Evolutionary conservation across 2,329 filamentous ascomycete species (phyloP).

Genomic region (Fusarium coicis): DNA sequence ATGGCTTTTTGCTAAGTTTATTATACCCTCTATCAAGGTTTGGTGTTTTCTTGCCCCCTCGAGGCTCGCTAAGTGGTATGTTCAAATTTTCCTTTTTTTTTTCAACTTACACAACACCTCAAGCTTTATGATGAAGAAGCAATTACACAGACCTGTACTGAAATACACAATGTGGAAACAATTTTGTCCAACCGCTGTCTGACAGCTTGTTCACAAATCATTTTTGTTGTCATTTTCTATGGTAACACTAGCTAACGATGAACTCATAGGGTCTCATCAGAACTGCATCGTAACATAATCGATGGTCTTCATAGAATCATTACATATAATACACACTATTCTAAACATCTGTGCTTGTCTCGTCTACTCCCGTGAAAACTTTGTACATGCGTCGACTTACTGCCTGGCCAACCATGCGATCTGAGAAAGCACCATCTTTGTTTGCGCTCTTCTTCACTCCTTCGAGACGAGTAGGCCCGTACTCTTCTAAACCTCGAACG

Average conservation of each 20-base stretch:
- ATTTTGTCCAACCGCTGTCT: conserved; percentile 87
- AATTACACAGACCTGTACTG: conserved; percentile 88
- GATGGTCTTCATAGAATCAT: conserved; percentile 10
- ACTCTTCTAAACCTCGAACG: conserved; percentile 65
- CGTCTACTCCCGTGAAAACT: conserved; percentile 68
- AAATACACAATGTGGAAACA: conserved; percentile 73
- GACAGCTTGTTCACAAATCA: conserved; percentile 54
- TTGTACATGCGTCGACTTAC: conserved; percentile 69
- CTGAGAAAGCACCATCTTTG: conserved; percentile 65
- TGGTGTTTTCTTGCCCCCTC: too few species aligned
- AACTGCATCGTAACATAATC: conserved; percentile 2
- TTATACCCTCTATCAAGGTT: too few species aligned
- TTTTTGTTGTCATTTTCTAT: conserved; percentile 40
- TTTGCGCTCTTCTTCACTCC: conserved; percentile 68
- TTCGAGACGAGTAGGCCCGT: conserved; percentile 71
- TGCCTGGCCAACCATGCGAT: conserved; percentile 65
- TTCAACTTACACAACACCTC: conserved; percentile 9
- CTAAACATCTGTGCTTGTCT: conserved; percentile 64
- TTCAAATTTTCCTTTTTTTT: conserved; percentile 28
- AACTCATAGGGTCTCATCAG: conserved; percentile 18
- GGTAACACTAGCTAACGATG: conserved; percentile 39
- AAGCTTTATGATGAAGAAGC: conserved; percentile 72
- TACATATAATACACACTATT: conserved; percentile 9
- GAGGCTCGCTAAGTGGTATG: conserved; percentile 52
- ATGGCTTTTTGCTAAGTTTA: too few species aligned